Conservation (phyloP, 768 basidiomycete genomes). For the Termitomyces bulborhizus region DNA sequence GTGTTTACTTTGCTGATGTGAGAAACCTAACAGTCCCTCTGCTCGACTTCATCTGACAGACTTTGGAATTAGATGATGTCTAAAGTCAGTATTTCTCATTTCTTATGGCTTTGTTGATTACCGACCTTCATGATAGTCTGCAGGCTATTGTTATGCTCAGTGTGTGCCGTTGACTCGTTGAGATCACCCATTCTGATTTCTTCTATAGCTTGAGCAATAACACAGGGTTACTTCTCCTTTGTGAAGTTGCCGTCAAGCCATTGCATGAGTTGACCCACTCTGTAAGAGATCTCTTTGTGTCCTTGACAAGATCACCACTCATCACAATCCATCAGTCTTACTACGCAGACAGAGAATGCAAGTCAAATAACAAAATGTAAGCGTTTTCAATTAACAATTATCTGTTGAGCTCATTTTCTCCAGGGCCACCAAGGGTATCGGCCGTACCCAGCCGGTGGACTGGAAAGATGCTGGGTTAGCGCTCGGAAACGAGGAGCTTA, state of each 20-base stretch:
- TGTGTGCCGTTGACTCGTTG: conserved; percentile 18
- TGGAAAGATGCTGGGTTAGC: conserved; percentile 58
- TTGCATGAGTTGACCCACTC: conserved; percentile 41
- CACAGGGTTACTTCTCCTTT: conserved; percentile 51
- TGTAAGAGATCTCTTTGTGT: conserved; percentile 15
- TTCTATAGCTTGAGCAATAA: conserved; percentile 38
- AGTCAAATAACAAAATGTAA: conserved; percentile 30
- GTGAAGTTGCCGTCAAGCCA: conserved; percentile 54
- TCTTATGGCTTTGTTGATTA: neutral
- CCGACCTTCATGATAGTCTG: conserved; percentile 30
- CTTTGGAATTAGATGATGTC: conserved; percentile 47
- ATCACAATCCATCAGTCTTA: conserved; percentile 27
- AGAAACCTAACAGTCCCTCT: conserved; percentile 12
- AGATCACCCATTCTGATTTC: conserved; percentile 1
- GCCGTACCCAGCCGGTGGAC: conserved; percentile 40
- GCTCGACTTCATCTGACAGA: conserved; percentile 1
- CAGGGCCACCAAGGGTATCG: conserved; percentile 52
- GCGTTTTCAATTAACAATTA: conserved; percentile 11
- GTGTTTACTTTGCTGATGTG: conserved; percentile 60
- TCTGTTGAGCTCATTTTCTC: neutral
- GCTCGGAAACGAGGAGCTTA: conserved; percentile 40
- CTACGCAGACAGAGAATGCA: conserved; percentile 44
- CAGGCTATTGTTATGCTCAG: conserved; percentile 49
- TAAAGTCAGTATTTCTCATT: conserved; percentile 30
- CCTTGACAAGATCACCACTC: neutral